Evolutionary conservation across 345 rosid genomes (phyloP).

Genomic region (Sonneratia caseolaris): DNA sequence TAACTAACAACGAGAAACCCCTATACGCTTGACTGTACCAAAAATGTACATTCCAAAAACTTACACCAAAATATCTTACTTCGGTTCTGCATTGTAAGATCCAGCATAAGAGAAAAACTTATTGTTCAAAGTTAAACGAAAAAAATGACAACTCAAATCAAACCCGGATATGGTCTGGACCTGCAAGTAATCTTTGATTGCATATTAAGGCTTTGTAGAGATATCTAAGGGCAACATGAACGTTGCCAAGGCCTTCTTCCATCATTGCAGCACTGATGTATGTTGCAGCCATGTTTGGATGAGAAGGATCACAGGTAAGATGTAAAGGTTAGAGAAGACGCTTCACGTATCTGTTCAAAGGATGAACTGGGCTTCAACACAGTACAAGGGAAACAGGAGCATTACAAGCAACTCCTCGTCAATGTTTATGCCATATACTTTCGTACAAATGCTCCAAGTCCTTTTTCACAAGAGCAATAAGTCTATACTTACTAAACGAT

Average conservation of each 20-base stretch:
- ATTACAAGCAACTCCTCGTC: constrained; percentile 9
- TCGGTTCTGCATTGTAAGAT: background rate
- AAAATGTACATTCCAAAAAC: too few relatives aligned
- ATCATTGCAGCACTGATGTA: constrained; percentile 98
- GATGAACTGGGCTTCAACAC: constrained; percentile 7
- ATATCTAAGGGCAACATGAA: constrained; percentile 95
- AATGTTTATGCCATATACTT: background rate
- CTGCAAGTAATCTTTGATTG: constrained; percentile 74
- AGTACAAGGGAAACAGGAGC: background rate
- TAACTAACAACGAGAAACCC: too few relatives aligned
- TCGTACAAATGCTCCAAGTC: background rate
- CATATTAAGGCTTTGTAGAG: constrained; percentile 96
- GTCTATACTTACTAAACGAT: background rate
- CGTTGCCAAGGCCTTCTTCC: constrained; percentile 99
- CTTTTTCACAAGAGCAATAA: background rate
- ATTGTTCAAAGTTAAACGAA: constrained; percentile 1
- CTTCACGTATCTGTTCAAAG: constrained; percentile 75
- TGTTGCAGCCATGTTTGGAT: constrained; percentile 98
- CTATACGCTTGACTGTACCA: too few relatives aligned
- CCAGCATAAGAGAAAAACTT: constrained; percentile 1
- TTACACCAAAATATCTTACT: background rate
- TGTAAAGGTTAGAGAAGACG: constrained; percentile 95
- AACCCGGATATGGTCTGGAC: constrained; percentile 99
- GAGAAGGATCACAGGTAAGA: constrained; percentile 97
- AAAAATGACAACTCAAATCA: constrained; percentile 9